Evolutionary conservation across 2,329 filamentous ascomycete genomes (phyloP).

Genomic region (Chrysosphaeria jannelii): DNA sequence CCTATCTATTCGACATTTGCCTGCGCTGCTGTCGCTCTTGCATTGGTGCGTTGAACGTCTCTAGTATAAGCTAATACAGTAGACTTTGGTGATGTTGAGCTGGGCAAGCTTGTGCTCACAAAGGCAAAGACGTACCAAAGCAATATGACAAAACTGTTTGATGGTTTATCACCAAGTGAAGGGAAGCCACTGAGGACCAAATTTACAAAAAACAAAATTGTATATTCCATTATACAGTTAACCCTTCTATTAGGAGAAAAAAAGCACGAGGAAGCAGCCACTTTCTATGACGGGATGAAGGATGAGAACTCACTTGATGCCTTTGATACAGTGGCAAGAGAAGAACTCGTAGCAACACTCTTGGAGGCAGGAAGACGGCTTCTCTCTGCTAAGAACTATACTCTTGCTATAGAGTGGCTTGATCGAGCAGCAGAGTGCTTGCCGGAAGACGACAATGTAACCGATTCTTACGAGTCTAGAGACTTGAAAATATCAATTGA

Average conservation of each 20-base stretch:
- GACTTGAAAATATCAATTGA: constrained; percentile 37
- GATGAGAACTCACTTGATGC: constrained; percentile 11
- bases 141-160: too few relatives aligned
- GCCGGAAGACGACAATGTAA: constrained; percentile 20
- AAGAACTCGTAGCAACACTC: constrained; percentile 34
- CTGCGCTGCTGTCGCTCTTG: constrained; percentile 15
- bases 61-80: background rate
- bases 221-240: constrained; percentile 22
- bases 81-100: constrained; percentile 22
- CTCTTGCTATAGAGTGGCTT: constrained; percentile 39
- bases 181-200: background rate
- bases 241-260: constrained; percentile 45
- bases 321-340: constrained; percentile 19
- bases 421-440: constrained; percentile 32
- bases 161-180: too few relatives aligned
- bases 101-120: constrained; percentile 30
- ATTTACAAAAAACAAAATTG: constrained; percentile 2
- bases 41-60: constrained; percentile 15
- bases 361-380: constrained; percentile 41
- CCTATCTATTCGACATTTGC: constrained; percentile 2
- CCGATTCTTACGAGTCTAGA: constrained; percentile 18
- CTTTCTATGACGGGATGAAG: constrained; percentile 31
- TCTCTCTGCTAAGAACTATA: constrained; percentile 18
- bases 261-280: constrained; percentile 45
- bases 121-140: constrained; percentile 23